Evolutionary conservation across 2,329 filamentous ascomycete genomes (phyloP), one percentile per base, ranked within the genome.

Genomic region (Decorospora gaudefroyi): DNA sequence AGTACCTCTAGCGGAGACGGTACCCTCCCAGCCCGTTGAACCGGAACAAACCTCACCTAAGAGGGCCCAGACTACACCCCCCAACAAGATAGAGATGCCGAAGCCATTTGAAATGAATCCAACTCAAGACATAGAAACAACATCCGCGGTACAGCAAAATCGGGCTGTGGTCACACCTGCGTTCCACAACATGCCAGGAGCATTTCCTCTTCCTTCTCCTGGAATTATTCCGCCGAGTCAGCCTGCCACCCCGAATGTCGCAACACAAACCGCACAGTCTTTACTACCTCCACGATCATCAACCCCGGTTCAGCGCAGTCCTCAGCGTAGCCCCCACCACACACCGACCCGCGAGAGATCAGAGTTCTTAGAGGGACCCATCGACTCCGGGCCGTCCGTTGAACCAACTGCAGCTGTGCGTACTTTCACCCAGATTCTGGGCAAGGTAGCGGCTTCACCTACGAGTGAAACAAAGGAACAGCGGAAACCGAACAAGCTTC

Each of bases 401-500:
- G 66, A 65, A 12, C 44, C 41, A 11, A 54, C 59, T 3, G 61
- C 65, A 38, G 61, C 61, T 12, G 59, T 63, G 7, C 64, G 67
- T 30, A 69, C 67, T 0, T 69, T 71, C 32, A 69, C 68, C 4
- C 67, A 69, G 36, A 72, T 72, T 23, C 55, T 72, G 19, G 49
- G 57, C 11, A 66, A 62, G 45, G 62, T 59, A 3, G 49, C 49
- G 4, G 57, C 49, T 3, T 95, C 42, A 78, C 86, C 37, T 82
- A 95, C 25, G 87, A 80, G 82, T 28, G 78, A 73, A 3, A 17
- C 18, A 0, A 55, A 58, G 37, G 59, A 62, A 4, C 64, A 63
- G 6, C 82, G 88, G 31, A 86, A 86, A 65, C 89, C 90, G 0
- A 96, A 96, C 63, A 96, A 96, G 71, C 75, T 99, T 37, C 87